Evolutionary conservation across 805 yeast genomes (phyloP).

Genomic region (Phaffomyces antillensis): DNA sequence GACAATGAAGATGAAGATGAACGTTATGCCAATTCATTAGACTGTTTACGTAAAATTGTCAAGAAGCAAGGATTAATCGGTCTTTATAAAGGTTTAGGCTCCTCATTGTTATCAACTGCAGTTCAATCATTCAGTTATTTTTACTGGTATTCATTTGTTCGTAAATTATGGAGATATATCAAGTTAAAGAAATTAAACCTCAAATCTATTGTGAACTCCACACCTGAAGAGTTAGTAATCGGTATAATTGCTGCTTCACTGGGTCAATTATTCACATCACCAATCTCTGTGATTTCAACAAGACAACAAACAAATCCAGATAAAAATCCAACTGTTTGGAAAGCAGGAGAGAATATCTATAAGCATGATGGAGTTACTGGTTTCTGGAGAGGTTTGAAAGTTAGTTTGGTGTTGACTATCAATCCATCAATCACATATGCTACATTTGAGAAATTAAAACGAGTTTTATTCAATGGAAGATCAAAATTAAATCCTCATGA

Average conservation of each 20-base stretch:
- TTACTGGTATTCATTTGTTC: constrained; percentile 77
- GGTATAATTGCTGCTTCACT: constrained; percentile 81
- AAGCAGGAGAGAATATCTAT: constrained; percentile 43
- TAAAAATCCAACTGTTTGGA: constrained; percentile 28
- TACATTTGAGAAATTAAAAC: constrained; percentile 61
- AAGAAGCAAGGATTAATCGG: constrained; percentile 55
- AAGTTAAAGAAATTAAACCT: constrained; percentile 30
- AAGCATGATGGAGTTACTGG: constrained; percentile 62
- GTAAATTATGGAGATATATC: constrained; percentile 37
- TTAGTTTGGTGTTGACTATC: constrained; percentile 65
- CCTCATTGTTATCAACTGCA: constrained; percentile 64
- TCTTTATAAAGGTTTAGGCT: constrained; percentile 64
- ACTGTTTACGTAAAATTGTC: constrained; percentile 55
- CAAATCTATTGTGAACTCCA: constrained; percentile 29
- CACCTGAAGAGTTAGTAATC: constrained; percentile 60
- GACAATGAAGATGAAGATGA: constrained; percentile 10
- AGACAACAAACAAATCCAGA: constrained; percentile 48
- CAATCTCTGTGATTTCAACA: constrained; percentile 70
- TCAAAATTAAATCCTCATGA: constrained; percentile 48
- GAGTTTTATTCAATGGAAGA: constrained; percentile 30
- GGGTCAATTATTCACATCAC: constrained; percentile 74
- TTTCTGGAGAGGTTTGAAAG: constrained; percentile 80
- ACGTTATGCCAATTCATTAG: constrained; percentile 49
- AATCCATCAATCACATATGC: constrained; percentile 89
- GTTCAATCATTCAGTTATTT: constrained; percentile 78